Evolutionary conservation across 176 grass and related monocot genomes (phyloP).

Genomic region (Triticum monococcum): DNA sequence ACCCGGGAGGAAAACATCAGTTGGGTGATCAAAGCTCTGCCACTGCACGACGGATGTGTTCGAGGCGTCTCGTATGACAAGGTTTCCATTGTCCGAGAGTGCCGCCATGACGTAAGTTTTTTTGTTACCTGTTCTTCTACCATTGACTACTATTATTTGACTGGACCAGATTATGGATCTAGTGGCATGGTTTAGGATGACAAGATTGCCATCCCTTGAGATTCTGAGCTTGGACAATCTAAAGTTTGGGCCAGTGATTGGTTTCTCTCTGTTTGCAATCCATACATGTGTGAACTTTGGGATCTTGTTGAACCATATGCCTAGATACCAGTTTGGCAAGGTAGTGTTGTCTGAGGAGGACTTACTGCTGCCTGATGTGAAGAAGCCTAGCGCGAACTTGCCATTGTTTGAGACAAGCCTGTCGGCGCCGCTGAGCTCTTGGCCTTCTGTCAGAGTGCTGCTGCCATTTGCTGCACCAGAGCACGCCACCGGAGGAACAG

Average conservation of each 20-base stretch:
- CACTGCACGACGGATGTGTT: too few relatives aligned
- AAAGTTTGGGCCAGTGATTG: background rate
- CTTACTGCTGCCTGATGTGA: background rate
- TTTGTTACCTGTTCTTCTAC: too few relatives aligned
- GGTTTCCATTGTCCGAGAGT: too few relatives aligned
- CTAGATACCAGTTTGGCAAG: slow-evolving; percentile 31
- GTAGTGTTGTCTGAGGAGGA: background rate
- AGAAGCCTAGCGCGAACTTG: slow-evolving; percentile 35
- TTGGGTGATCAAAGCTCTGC: too few relatives aligned
- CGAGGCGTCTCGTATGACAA: too few relatives aligned
- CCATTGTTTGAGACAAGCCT: background rate
- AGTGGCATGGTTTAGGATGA: background rate
- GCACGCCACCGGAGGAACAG: background rate
- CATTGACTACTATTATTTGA: too few relatives aligned
- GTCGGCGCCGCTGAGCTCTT: background rate
- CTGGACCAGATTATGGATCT: too few relatives aligned
- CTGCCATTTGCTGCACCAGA: background rate
- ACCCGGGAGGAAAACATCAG: too few relatives aligned
- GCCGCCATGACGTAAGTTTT: too few relatives aligned
- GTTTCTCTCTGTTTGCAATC: slow-evolving; percentile 36
- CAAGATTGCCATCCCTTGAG: background rate
- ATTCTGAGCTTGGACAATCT: background rate
- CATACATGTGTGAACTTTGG: slow-evolving; percentile 24
- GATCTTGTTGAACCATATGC: background rate
- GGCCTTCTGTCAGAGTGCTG: background rate